Base-by-base conservation (phyloP, 768 basidiomycete genomes). In the Lactarius vividus region DNA sequence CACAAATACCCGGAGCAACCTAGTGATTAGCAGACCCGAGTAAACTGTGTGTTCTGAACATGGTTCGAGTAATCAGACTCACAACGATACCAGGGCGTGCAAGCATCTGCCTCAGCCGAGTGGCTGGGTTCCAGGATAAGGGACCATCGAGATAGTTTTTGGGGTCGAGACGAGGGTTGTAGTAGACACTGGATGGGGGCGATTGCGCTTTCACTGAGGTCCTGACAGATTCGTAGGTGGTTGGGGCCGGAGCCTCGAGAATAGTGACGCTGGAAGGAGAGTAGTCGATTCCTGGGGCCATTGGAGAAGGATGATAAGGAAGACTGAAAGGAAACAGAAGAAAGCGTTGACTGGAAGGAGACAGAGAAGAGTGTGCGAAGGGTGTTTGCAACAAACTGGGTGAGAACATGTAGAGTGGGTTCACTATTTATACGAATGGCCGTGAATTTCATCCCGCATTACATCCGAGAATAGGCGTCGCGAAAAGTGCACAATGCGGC, bases 1-100 rank as follows among this genome's bases (percentile, higher is more conserved):
- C 89, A 63, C 89, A 89, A 52, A 91, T 86, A 52, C 89, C 89
- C n/a, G 88, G 89, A 2, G 88, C 89, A 70, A 89, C 75, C 88
- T 89, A 13, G 44, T 28, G 40, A 31, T 28, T 20, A 9, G 23
- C 0, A 29, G 71, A 8, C 71, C 61, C 9, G 20, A 44, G 13
- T 26, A 26, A 55, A 42, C 29, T 64, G 29, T 28, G 20, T 9
- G 62, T 15, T 4, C 33, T 15, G 35, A 52, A 42, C 10, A 23
- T 42, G 55, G 40, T 37, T 18, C 16, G 16, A n/a, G 3, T 29
- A 29, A 52, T 28, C 2, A 28, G 20, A 78, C 86, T 68, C 77
- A 91, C 89, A 54, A 91, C 85, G 55, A 91, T 91, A 29, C 89
- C 89, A 10, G 89, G 89, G 56, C 89, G 81, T 4, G 82, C 77